A percentile compares a stretch with the other conserved stretches of the same genome.
Conservation (phyloP, 305 asterid species). For the Fraxinus dipetala region DNA sequence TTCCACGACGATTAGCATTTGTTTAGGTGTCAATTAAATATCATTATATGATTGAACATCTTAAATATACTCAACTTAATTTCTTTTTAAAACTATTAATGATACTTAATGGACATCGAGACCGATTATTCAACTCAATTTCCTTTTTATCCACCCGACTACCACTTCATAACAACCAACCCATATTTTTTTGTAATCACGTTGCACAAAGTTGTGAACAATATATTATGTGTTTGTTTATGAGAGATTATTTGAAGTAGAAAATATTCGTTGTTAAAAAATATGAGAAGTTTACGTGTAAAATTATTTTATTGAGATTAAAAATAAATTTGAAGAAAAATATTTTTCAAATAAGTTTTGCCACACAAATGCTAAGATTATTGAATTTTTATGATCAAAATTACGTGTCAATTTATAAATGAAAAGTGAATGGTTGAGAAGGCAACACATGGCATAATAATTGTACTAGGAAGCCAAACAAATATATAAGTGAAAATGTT, state of each 20-base stretch:
- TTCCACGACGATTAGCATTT: too few relatives aligned
- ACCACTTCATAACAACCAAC: background rate
- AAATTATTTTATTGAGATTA: too few relatives aligned
- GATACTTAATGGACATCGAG: background rate
- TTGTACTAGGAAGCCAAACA: background rate
- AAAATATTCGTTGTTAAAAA: too few relatives aligned
- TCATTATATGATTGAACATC: too few relatives aligned
- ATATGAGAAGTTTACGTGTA: too few relatives aligned
- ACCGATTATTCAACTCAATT: background rate
- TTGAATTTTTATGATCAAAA: background rate
- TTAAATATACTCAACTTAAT: too few relatives aligned
- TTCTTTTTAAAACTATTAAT: too few relatives aligned
- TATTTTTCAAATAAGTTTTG: background rate
- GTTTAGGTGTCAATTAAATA: too few relatives aligned
- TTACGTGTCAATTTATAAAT: background rate
- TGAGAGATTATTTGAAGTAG: background rate
- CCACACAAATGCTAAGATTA: background rate
- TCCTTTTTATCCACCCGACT: background rate
- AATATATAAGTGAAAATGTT: background rate
- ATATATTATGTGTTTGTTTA: background rate
- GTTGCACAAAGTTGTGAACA: too few relatives aligned
- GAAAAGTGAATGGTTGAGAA: background rate
- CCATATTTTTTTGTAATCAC: background rate
- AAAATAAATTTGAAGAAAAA: too few relatives aligned
- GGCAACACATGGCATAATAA: background rate